phyloP scores from a whole-genome alignment of 2,329 filamentous ascomycete genomes.

The Pestalotiopsis sp. region DNA sequence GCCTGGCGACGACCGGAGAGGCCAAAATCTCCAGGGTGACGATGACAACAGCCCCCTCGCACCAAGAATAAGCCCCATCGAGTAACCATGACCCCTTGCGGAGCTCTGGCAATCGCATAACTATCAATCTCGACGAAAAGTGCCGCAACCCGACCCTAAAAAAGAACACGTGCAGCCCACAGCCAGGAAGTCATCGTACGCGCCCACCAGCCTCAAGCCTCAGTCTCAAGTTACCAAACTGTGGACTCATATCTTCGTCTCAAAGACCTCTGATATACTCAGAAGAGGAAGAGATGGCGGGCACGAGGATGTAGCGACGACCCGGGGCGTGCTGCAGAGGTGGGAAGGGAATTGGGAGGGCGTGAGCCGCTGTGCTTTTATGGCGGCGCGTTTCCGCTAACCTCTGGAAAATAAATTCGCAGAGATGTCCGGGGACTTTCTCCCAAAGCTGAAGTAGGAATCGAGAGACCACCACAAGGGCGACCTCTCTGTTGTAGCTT shows the following conservation, averaged over 20 bases:
- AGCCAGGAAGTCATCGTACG: slow-evolving; percentile 31
- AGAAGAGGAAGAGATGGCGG: slow-evolving; percentile 36
- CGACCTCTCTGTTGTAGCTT: slow-evolving; percentile 88
- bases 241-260: slow-evolving; percentile 94
- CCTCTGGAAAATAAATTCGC: slow-evolving; percentile 40
- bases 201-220: slow-evolving; percentile 23
- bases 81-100: slow-evolving; percentile 71
- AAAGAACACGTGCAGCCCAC: slow-evolving; percentile 39
- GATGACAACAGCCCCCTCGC: slow-evolving; percentile 73
- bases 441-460: slow-evolving; percentile 79
- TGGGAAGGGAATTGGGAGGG: slow-evolving; percentile 53
- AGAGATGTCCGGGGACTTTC: slow-evolving; percentile 98
- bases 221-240: slow-evolving; percentile 36
- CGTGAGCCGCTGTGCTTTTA: slow-evolving; percentile 95
- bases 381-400: slow-evolving; percentile 98
- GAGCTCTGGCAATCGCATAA: slow-evolving; percentile 89
- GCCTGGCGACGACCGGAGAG: neutral
- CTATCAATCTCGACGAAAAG: slow-evolving; percentile 93
- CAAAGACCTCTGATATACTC: slow-evolving; percentile 41
- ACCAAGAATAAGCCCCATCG: slow-evolving; percentile 99
- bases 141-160: slow-evolving; percentile 52
- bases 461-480: slow-evolving; percentile 34
- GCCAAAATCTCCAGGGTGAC: neutral
- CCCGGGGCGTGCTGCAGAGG: slow-evolving; percentile 36
- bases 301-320: slow-evolving; percentile 49